phyloP scores from a whole-genome alignment of 2,329 filamentous ascomycete genomes.

The Aspergillus cejpii region DNA sequence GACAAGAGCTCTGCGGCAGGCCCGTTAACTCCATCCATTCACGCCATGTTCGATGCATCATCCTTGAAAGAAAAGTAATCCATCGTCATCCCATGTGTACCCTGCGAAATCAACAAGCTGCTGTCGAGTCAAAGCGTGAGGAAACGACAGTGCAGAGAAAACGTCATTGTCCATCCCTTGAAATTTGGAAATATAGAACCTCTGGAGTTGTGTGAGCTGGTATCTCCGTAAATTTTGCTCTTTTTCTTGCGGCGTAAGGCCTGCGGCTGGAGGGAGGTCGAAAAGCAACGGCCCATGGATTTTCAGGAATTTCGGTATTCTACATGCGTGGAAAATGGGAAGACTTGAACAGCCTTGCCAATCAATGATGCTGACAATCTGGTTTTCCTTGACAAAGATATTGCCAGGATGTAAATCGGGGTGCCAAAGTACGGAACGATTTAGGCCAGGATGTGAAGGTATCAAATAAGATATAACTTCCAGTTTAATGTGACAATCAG shows the following conservation, averaged over 20 bases:
- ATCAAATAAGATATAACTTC: no score
- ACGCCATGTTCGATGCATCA: constrained; percentile 14
- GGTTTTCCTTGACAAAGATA: no score
- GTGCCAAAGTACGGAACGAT: no score
- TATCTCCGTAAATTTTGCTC: constrained; percentile 12
- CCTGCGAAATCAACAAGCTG: constrained; percentile 16
- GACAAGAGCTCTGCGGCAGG: constrained; percentile 10
- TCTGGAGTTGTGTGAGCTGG: constrained; percentile 15
- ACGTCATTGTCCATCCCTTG: constrained; percentile 7
- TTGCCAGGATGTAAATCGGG: no score
- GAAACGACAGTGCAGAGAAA: constrained; percentile 12
- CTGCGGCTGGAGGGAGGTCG: constrained; percentile 9
- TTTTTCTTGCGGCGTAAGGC: constrained; percentile 14
- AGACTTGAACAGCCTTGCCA: not conserved
- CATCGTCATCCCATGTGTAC: constrained; percentile 15
- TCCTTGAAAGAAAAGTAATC: constrained; percentile 16
- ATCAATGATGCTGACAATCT: not conserved
- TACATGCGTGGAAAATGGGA: no score
- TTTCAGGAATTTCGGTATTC: no score
- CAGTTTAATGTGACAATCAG: no score
- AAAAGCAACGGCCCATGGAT: constrained; percentile 12
- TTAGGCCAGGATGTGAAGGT: no score
- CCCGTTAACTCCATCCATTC: constrained; percentile 15
- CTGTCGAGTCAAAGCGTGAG: constrained; percentile 13
- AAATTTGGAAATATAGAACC: no score